Conservation (phyloP, 2,329 filamentous ascomycete genomes). For the Diaporthe sp. region DNA sequence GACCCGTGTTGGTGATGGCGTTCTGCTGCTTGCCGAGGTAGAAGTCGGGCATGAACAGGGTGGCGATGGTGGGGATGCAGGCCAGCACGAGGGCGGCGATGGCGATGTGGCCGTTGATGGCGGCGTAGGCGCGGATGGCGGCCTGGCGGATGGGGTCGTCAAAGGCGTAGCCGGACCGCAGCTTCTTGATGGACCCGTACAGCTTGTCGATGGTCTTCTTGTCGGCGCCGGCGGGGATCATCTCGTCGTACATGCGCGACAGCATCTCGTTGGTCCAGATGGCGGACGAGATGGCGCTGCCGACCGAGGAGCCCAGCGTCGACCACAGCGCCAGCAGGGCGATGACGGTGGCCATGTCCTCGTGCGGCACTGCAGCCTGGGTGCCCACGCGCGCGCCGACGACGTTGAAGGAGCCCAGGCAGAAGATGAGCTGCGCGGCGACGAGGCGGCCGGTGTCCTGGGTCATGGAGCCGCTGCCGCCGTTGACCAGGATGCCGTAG, state of each 20-base stretch:
- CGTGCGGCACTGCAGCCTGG: slow-evolving; percentile 59
- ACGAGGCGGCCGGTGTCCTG: slow-evolving; percentile 53
- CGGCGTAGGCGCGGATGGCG: slow-evolving; percentile 54
- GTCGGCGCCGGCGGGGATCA: slow-evolving; percentile 48
- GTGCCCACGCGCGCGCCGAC: slow-evolving; percentile 57
- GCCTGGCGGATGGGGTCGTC: slow-evolving; percentile 54
- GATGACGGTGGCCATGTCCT: slow-evolving; percentile 57
- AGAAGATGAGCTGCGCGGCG: slow-evolving; percentile 49
- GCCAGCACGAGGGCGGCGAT: slow-evolving; percentile 50
- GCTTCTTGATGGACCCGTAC: slow-evolving; percentile 53
- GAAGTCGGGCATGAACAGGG: slow-evolving; percentile 58
- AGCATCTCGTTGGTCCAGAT: slow-evolving; percentile 58
- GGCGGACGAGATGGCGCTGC: slow-evolving; percentile 54
- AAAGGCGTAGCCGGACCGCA: slow-evolving; percentile 52
- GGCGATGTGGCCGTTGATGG: slow-evolving; percentile 54
- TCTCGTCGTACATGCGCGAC: slow-evolving; percentile 47
- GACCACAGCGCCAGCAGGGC: slow-evolving; percentile 56
- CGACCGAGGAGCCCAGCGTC: slow-evolving; percentile 55
- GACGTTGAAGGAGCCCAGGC: slow-evolving; percentile 54
- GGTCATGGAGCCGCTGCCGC: slow-evolving; percentile 47
- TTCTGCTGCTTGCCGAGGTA: slow-evolving; percentile 46
- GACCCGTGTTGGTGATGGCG: slow-evolving; percentile 44
- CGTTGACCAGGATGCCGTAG: slow-evolving; percentile 53
- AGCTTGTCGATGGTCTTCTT: slow-evolving; percentile 47
- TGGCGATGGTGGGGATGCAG: slow-evolving; percentile 51